phyloP scores from a whole-genome alignment of 495 filamentous ascomycete species.

The Podospora pseudoanserina region DNA sequence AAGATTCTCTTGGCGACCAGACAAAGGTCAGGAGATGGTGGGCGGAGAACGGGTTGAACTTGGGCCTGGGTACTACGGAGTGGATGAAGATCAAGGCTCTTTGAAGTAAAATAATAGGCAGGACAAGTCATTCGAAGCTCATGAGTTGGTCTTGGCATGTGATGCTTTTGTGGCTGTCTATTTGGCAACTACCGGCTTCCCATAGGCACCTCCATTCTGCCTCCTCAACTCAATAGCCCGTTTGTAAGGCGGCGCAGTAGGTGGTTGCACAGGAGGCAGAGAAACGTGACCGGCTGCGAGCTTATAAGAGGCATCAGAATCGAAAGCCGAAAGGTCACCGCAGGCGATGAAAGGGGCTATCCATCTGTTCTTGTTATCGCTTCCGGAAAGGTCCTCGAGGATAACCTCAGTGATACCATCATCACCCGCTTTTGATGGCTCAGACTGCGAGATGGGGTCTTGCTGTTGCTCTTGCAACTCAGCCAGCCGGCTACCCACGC shows the following conservation, averaged over 20 bases:
- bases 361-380: slow-evolving; percentile 60
- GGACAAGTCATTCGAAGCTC: background rate
- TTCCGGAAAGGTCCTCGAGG: slow-evolving; percentile 41
- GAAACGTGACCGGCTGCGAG: slow-evolving; percentile 70
- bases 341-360: slow-evolving; percentile 94
- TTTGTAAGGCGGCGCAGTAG: slow-evolving; percentile 93
- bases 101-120: slow-evolving; percentile 25
- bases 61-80: slow-evolving; percentile 81
- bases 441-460: slow-evolving; percentile 30
- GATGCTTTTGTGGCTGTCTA: background rate
- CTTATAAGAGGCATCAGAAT: slow-evolving; percentile 89
- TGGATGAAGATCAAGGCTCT: slow-evolving; percentile 71
- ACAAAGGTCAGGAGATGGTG: slow-evolving; percentile 78
- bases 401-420: slow-evolving; percentile 64
- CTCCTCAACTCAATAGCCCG: slow-evolving; percentile 81
- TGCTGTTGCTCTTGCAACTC: slow-evolving; percentile 37
- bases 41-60: slow-evolving; percentile 82
- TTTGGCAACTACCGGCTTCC: slow-evolving; percentile 39
- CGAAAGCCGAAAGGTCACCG: slow-evolving; percentile 89
- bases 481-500: slow-evolving; percentile 51
- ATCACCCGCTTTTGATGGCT: slow-evolving; percentile 33
- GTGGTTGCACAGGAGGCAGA: slow-evolving; percentile 91
- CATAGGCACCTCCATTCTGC: slow-evolving; percentile 72
- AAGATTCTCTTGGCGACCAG: slow-evolving; percentile 73
- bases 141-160: background rate